phyloP scores from a whole-genome alignment of 495 filamentous ascomycete species.

The Hypoxylon lenormandii region DNA sequence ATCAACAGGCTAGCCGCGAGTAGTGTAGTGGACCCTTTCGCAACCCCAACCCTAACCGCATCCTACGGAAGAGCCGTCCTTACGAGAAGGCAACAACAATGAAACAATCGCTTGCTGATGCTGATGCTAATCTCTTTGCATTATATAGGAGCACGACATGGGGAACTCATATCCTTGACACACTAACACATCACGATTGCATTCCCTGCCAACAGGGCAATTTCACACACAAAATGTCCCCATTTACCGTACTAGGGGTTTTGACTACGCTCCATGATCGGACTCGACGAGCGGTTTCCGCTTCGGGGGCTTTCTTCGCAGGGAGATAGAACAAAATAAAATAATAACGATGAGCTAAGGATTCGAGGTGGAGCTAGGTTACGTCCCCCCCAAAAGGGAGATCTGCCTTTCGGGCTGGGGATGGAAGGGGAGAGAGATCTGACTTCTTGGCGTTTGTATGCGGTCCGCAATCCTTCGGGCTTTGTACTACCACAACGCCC shows the following conservation, averaged over 20 bases:
- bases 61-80: too few species aligned
- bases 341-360: too few species aligned
- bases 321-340: too few species aligned
- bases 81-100: too few species aligned
- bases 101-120: too few species aligned
- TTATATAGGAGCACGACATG: conserved; percentile 78
- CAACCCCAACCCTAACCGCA: too few species aligned
- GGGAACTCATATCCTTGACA: conserved; percentile 70
- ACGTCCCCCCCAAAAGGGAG: too few species aligned
- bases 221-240: conserved; percentile 17
- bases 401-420: too few species aligned
- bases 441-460: not conserved
- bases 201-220: not conserved
- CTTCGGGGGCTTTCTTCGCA: too few species aligned
- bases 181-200: not conserved
- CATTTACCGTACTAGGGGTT: not conserved
- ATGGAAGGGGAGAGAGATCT: not conserved
- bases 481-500: not conserved
- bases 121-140: conserved; percentile 23
- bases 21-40: too few species aligned
- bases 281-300: not conserved
- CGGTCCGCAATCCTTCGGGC: not conserved
- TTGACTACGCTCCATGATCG: not conserved
- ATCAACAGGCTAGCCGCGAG: too few species aligned
- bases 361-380: too few species aligned